Evolutionary conservation across 805 yeast genomes (phyloP).

Genomic region (Metschnikowia proteae): DNA sequence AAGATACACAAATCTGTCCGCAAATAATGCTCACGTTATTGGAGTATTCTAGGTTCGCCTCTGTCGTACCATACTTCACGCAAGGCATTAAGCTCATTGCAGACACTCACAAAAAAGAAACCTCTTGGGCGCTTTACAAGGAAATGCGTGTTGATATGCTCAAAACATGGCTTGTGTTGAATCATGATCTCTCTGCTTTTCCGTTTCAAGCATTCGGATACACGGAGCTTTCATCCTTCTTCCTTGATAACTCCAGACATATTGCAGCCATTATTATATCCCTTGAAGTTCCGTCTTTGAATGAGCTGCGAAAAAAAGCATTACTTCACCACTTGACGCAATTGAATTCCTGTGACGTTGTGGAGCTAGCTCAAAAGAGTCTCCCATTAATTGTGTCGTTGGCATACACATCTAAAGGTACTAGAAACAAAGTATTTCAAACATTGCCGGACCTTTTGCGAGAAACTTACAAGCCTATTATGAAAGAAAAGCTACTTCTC

Average conservation of each 20-base stretch:
- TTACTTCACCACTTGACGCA: conserved; percentile 14
- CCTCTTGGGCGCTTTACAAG: conserved; percentile 25
- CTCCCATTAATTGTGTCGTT: conserved; percentile 42
- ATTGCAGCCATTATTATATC: conserved; percentile 36
- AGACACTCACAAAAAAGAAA: conserved; percentile 7
- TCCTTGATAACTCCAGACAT: conserved; percentile 30
- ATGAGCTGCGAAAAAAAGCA: neutral
- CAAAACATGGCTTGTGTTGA: conserved; percentile 42
- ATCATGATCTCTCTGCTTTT: conserved; percentile 28
- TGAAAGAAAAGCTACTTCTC: conserved; percentile 25
- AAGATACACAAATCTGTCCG: conserved; percentile 28
- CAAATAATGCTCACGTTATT: conserved; percentile 40
- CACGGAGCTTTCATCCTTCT: conserved; percentile 25
- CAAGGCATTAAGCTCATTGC: conserved; percentile 26
- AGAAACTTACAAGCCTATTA: conserved; percentile 20
- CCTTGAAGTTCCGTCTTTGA: conserved; percentile 14
- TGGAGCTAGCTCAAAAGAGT: conserved; percentile 27
- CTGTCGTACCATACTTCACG: conserved; percentile 29
- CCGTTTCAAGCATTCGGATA: conserved; percentile 43
- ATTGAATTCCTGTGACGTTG: conserved; percentile 12
- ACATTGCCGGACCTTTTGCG: conserved; percentile 15
- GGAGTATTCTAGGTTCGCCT: conserved; percentile 34
- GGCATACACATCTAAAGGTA: conserved; percentile 39
- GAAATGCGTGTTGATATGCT: conserved; percentile 33
- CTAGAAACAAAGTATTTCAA: conserved; percentile 29